Conservation (phyloP, 176 grass and related monocot genomes). For the Carex cristatella region DNA sequence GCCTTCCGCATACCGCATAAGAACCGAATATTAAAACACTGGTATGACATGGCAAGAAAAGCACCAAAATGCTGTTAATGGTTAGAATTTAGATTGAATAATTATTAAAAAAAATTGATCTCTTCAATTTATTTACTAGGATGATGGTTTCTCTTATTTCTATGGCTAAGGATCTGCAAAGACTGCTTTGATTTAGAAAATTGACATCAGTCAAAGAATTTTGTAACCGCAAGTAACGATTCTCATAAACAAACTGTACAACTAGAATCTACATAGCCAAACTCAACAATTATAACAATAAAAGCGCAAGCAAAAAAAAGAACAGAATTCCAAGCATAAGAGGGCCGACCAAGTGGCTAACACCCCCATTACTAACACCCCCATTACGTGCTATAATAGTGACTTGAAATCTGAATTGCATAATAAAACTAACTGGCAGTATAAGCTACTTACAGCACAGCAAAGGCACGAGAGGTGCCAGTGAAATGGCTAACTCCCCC, state of each 20-base stretch:
- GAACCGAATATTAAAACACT: too few species aligned
- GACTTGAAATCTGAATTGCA: not conserved
- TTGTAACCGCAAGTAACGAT: not conserved
- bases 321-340: not conserved
- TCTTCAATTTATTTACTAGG: not conserved
- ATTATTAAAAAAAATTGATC: not conserved
- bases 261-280: not conserved
- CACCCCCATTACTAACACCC: not conserved
- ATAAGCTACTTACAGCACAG: constrained; percentile 33
- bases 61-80: too few species aligned
- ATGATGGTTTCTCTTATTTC: not conserved
- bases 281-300: not conserved
- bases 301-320: not conserved
- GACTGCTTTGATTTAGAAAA: not conserved
- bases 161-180: not conserved
- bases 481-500: constrained; percentile 76
- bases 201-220: not conserved
- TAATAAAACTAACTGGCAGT: not conserved
- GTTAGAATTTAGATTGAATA: too few species aligned
- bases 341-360: not conserved
- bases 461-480: constrained; percentile 68
- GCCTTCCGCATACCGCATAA: too few species aligned
- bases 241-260: not conserved
- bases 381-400: not conserved
- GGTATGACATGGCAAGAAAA: not conserved